Conservation (phyloP, 371 early-diverging fungal genomes). For the Mortierella sp. region DNA sequence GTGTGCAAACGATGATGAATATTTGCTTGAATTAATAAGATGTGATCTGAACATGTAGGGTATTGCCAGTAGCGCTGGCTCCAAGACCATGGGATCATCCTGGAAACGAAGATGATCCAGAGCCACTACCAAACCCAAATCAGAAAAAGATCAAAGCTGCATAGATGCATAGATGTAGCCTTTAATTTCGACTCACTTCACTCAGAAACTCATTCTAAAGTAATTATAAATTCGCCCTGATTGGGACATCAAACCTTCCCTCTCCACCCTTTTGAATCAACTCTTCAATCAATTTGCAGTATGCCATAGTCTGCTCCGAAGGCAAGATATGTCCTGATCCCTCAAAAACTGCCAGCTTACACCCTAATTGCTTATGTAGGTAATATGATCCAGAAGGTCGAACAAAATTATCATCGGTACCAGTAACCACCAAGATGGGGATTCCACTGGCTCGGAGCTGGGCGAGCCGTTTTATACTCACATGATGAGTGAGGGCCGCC, state of each 20-base stretch:
- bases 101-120: constrained; percentile 20
- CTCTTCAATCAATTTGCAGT: neutral
- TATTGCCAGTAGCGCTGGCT: constrained; percentile 57
- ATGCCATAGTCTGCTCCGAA: neutral
- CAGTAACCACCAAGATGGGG: neutral
- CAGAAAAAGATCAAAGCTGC: constrained; percentile 17
- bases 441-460: neutral
- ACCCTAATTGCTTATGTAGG: neutral
- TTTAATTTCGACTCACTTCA: too few species aligned
- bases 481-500: neutral
- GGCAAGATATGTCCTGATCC: neutral
- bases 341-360: neutral
- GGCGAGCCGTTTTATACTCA: neutral
- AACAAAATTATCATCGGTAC: neutral
- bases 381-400: neutral
- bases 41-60: constrained; percentile 31
- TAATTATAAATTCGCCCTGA: neutral
- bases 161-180: neutral
- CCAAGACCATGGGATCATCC: constrained; percentile 57
- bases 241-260: neutral
- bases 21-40: neutral
- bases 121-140: constrained; percentile 11
- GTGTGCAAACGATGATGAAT: neutral
- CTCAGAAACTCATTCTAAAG: too few species aligned
- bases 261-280: neutral